Evolutionary conservation across 768 basidiomycete genomes (phyloP), one percentile per base, ranked within the genome.

Genomic region (Naganishia friedmannii): DNA sequence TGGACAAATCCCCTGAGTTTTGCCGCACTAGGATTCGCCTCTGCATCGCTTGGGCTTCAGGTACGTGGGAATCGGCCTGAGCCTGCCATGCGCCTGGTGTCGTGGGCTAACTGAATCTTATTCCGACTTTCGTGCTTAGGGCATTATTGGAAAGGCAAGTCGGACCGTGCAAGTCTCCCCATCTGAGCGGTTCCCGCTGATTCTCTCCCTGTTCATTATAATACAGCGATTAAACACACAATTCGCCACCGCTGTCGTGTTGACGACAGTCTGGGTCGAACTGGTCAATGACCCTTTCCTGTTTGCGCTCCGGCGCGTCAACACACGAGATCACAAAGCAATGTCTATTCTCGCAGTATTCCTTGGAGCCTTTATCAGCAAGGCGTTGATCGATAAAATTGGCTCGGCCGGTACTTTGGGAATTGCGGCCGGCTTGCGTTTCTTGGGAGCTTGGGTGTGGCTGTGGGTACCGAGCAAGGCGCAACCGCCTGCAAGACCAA

Each of bases 81-180:
- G 15, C 32, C 31, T 17, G 29, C 17, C 12, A 19, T 28, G 8
- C 0, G 12, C 2, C 0, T 1, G 6, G 0, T 51, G 28, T 51
- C 9, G 39, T n/a, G 28, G 34, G 34, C 34, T 37, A 13, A 42
- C 42, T 42, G 7, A 42, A 10, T 15, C 9, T 8, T 42, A 12
- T 26, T 4, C 21, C 10, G 28, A 17, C 34, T 6, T 7, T 31
- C 4, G 17, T 53, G 23, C 39, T n/a, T 63, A 79, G 80, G 92
- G 92, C 23, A 90, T 93, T 78, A 84, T 90, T 82, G 91, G 88
- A 65, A 93, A 93, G 82, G 77, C 92, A 89, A 77, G 87, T 88
- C 19, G 4, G 19, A 15, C 53, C 34, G 15, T 21, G 21, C n/a
- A n/a, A 15, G 13, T 21, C 29, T 17, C 28, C 13, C 1, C 19